Percentiles rank a stretch among this genome's conserved stretches.
Evolutionary conservation across 176 grass and related monocot genomes (phyloP).

Genomic region (Oryza nivara): DNA sequence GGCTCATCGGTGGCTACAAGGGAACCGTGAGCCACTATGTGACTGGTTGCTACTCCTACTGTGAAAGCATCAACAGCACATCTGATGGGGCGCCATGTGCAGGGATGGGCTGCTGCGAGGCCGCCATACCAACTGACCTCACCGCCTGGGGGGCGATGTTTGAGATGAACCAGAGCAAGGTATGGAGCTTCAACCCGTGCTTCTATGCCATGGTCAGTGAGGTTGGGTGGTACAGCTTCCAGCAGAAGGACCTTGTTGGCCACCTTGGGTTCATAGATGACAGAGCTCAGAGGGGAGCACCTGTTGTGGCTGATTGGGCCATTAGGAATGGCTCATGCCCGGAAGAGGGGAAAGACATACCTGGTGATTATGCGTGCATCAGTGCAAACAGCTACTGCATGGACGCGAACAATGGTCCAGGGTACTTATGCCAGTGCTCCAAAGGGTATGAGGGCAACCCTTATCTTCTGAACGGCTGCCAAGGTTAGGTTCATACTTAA

Average conservation of each 20-base stretch:
- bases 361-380: conserved; percentile 12
- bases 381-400: conserved; percentile 36
- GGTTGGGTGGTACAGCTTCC: conserved; percentile 26
- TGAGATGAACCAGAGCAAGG: background rate
- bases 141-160: background rate
- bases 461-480: conserved; percentile 37
- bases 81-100: background rate
- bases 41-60: conserved; percentile 10
- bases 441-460: conserved; percentile 42
- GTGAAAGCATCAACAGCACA: background rate
- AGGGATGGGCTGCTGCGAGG: background rate
- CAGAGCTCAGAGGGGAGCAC: background rate
- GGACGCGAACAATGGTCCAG: conserved; percentile 19
- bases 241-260: background rate
- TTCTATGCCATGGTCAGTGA: conserved; percentile 18
- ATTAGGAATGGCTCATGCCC: conserved; percentile 35
- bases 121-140: background rate
- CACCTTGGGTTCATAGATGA: background rate
- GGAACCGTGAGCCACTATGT: background rate
- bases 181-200: conserved; percentile 6
- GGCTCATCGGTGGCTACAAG: background rate
- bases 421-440: conserved; percentile 47
- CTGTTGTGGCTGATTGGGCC: background rate
- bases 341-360: background rate
- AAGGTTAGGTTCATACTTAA: conserved; percentile 35